Base-by-base conservation (phyloP, 306 rosid genomes). In the Lathyrus oleraceus region DNA sequence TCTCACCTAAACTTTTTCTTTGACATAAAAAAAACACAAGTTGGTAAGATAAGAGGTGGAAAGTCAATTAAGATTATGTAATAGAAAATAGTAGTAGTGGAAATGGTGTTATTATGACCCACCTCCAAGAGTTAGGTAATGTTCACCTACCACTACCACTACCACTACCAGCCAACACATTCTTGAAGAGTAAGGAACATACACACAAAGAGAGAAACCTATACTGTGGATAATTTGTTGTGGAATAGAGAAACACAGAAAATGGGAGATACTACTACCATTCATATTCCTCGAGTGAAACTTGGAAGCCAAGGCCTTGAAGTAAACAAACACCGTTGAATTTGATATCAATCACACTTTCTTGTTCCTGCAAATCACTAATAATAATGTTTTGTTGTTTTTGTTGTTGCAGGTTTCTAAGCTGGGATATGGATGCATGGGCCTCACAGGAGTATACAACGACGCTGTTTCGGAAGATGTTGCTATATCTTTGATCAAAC, bases 381-480 rank as follows among this genome's bases (percentile, higher is more conserved):
- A n/a, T n/a, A n/a, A n/a, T n/a, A n/a, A n/a, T n/a, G n/a, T n/a
- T n/a, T n/a, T n/a, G n/a, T n/a, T 28, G 32, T 28, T 28, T 28
- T 28, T 28, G 6, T 4, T 4, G 32, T 28, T 49, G 7, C 43
- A 89, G 96, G 97, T 92, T 66, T 92, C 97, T 13, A 87, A 76
- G 77, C 45, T 89, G 52, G 98, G 96, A 53, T 86, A 75, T 83
- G 98, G 98, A 6, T 92, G 98, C 74, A 73, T 81, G 86, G 85
- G 96, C 9, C 83, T 89, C 1, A 32, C 76, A 3, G 95, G 96
- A 45, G 61, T 79, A 23, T 87, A 86, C 70, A 84, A 83, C 25
- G 79, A 45, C 51, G 86, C 96, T 43, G 61, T 92, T 56, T 61
- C 89, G 0, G 86, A 89, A 60, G 86, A 89, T 36, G 86, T 52